These are phyloP conservation scores for Ananas comosus DNA, from an alignment of 176 grass and related monocot genomes.

Conservation along the genomic window DNA sequence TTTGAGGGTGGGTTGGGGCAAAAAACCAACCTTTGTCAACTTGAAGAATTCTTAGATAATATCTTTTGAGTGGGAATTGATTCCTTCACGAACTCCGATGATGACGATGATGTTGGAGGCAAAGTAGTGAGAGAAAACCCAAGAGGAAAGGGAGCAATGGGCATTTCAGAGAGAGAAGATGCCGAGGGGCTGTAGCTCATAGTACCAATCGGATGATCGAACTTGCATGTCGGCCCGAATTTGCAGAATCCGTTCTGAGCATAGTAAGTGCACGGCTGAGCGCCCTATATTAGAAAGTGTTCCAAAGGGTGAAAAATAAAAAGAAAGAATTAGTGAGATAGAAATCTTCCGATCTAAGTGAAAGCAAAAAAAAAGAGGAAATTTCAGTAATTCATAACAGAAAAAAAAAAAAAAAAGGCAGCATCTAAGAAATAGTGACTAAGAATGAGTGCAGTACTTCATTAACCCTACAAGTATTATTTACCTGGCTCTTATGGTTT, in stretches of 20 bases:
- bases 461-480: too few relatives aligned
- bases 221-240: constrained; percentile 76
- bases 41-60: constrained; percentile 29
- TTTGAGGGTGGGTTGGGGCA: constrained; percentile 40
- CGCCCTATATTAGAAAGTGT: constrained; percentile 38
- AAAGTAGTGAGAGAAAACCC: constrained; percentile 47
- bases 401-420: too few relatives aligned
- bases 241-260: constrained; percentile 72
- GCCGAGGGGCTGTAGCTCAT: constrained; percentile 60
- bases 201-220: constrained; percentile 65
- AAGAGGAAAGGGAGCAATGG: constrained; percentile 47
- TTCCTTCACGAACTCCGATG: constrained; percentile 47
- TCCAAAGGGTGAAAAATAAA: too few relatives aligned
- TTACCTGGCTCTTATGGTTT: too few relatives aligned
- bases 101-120: constrained; percentile 57
- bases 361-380: too few relatives aligned
- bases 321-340: too few relatives aligned
- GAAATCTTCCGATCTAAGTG: too few relatives aligned
- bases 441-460: too few relatives aligned
- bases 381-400: too few relatives aligned
- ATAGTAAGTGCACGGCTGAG: constrained; percentile 65
- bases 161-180: constrained; percentile 47
- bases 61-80: constrained; percentile 33
- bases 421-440: too few relatives aligned
- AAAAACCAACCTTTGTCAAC: constrained; percentile 37